A percentile compares a stretch with the other conserved stretches of the same genome.
phyloP scores from a whole-genome alignment of 1,284 basidiomycete species.

The Sutorius eximius region DNA sequence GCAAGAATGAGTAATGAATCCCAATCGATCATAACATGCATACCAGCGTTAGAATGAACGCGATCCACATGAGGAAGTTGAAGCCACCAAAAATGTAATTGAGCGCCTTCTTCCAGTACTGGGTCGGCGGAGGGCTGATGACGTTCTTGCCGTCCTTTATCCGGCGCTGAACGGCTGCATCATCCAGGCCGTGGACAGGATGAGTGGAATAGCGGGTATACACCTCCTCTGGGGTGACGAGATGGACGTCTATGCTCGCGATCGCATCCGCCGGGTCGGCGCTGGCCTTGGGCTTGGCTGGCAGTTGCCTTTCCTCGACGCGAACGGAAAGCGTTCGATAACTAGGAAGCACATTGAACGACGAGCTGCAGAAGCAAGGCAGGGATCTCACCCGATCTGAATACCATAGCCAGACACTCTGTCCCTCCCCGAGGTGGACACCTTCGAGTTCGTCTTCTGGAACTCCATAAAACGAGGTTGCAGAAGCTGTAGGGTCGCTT shows the following conservation, averaged over 20 bases:
- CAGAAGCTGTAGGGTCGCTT: background rate
- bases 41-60: slow-evolving; percentile 46
- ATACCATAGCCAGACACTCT: slow-evolving; percentile 30
- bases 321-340: slow-evolving; percentile 45
- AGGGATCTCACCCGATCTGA: slow-evolving; percentile 26
- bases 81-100: slow-evolving; percentile 55
- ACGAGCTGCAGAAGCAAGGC: slow-evolving; percentile 15
- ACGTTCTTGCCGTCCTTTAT: slow-evolving; percentile 46
- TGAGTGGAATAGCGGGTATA: slow-evolving; percentile 46
- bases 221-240: slow-evolving; percentile 41
- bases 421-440: slow-evolving; percentile 18
- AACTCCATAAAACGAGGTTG: slow-evolving; percentile 10
- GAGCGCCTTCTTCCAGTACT: slow-evolving; percentile 48
- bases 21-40: slow-evolving; percentile 11
- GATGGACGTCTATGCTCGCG: slow-evolving; percentile 49
- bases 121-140: slow-evolving; percentile 46
- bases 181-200: slow-evolving; percentile 44
- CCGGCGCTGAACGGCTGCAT: slow-evolving; percentile 38
- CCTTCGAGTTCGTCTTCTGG: slow-evolving; percentile 21
- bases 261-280: slow-evolving; percentile 40
- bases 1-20: slow-evolving; percentile 37
- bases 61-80: slow-evolving; percentile 52
- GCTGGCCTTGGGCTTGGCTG: slow-evolving; percentile 12
- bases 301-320: slow-evolving; percentile 32
- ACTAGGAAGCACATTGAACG: slow-evolving; percentile 31